Conservation (phyloP, 73 alveolate species). For the Tetrahymena borealis region DNA sequence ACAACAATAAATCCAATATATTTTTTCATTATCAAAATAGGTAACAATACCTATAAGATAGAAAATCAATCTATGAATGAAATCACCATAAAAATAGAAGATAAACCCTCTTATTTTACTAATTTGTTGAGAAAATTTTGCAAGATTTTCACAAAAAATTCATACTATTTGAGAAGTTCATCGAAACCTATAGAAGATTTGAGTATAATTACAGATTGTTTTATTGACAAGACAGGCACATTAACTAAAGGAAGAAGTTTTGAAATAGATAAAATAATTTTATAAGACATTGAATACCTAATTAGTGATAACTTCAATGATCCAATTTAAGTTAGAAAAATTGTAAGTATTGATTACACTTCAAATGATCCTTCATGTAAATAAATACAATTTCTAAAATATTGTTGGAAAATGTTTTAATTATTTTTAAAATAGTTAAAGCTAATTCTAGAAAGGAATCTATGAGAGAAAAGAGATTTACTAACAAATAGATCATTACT, state of each 20-base stretch:
- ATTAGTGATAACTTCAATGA: neutral
- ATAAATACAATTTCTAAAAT: neutral
- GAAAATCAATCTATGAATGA: too few relatives aligned
- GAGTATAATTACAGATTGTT: neutral
- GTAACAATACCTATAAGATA: too few relatives aligned
- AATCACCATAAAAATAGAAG: too few relatives aligned
- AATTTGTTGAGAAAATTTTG: neutral
- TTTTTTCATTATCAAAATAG: too few relatives aligned
- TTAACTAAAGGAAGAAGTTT: neutral
- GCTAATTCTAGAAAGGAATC: neutral
- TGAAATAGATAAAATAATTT: neutral
- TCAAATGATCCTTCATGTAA: neutral
- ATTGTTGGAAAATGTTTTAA: neutral
- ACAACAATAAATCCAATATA: too few relatives aligned
- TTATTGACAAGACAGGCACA: neutral
- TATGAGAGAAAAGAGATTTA: neutral
- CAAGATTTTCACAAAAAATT: neutral
- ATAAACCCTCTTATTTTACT: neutral
- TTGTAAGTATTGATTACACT: neutral
- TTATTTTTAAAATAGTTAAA: neutral
- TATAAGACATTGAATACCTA: neutral
- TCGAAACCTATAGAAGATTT: neutral
- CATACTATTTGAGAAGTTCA: neutral
- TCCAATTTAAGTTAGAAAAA: neutral
- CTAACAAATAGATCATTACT: neutral